Evolutionary conservation across 495 filamentous ascomycete genomes (phyloP).

Genomic region (Bacidia rubella): DNA sequence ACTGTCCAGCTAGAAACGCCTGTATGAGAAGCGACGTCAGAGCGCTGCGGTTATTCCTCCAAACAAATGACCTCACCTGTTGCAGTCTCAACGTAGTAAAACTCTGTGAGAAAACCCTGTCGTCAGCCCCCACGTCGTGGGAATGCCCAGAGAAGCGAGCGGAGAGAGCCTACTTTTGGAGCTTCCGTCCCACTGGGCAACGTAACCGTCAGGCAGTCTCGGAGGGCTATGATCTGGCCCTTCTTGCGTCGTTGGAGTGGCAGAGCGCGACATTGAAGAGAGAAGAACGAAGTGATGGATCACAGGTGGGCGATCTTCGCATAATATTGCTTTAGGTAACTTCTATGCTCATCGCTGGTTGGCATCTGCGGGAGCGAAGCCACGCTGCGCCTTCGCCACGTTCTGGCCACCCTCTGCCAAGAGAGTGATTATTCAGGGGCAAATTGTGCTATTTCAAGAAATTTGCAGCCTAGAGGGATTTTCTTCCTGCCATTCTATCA

Average conservation of each 20-base stretch:
- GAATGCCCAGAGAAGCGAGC: neutral
- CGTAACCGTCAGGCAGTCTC: slow-evolving; percentile 22
- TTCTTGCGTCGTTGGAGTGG: slow-evolving; percentile 15
- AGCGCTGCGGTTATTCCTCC: too few relatives aligned
- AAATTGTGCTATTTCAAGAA: too few relatives aligned
- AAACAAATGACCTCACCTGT: slow-evolving; percentile 29
- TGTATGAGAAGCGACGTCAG: neutral
- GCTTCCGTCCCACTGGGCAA: slow-evolving; percentile 68
- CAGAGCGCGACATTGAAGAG: slow-evolving; percentile 11
- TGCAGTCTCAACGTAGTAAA: slow-evolving; percentile 68
- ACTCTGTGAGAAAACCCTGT: slow-evolving; percentile 25
- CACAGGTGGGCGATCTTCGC: neutral
- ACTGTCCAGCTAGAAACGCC: slow-evolving; percentile 68
- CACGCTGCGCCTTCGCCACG: too few relatives aligned
- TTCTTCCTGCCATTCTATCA: too few relatives aligned
- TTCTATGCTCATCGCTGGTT: too few relatives aligned
- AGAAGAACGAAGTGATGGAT: neutral
- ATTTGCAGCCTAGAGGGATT: too few relatives aligned
- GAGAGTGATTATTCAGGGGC: too few relatives aligned
- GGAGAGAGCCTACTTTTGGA: slow-evolving; percentile 28
- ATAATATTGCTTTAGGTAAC: too few relatives aligned
- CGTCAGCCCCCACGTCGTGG: neutral
- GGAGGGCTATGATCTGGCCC: slow-evolving; percentile 14
- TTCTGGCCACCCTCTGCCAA: too few relatives aligned
- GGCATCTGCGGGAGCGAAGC: too few relatives aligned